Conservation (phyloP, 1,284 basidiomycete species). For the Erythrobasidium hasegawianum region DNA sequence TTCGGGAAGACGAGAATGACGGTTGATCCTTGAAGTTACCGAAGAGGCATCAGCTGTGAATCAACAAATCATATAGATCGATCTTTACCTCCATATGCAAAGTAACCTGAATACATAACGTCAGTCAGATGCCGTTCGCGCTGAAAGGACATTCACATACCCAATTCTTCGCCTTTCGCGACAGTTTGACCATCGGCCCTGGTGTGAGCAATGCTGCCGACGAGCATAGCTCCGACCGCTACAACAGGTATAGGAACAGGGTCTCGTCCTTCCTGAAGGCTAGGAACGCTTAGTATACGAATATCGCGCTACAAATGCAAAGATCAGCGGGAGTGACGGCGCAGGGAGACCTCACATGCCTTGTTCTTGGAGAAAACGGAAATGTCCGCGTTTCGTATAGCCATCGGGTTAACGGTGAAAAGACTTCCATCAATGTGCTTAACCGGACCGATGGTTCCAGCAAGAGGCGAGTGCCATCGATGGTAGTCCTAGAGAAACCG, state of each 20-base stretch:
- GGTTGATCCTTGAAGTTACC: constrained; percentile 61
- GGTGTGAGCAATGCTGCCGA: constrained; percentile 53
- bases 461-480: constrained; percentile 73
- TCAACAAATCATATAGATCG: no score
- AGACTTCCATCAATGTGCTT: constrained; percentile 51
- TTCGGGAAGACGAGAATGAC: constrained; percentile 63
- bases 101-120: no score
- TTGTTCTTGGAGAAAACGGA: constrained; percentile 71
- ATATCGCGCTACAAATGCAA: constrained; percentile 21
- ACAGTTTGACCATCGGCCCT: constrained; percentile 50
- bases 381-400: constrained; percentile 65
- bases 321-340: neutral
- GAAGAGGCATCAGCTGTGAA: neutral
- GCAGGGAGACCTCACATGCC: constrained; percentile 46
- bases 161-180: constrained; percentile 54
- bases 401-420: constrained; percentile 67
- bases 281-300: constrained; percentile 10
- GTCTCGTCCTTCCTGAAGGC: constrained; percentile 46
- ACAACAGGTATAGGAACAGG: constrained; percentile 48
- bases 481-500: constrained; percentile 78
- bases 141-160: no score
- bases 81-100: constrained; percentile 22
- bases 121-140: no score
- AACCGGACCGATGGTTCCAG: constrained; percentile 57
- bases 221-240: constrained; percentile 55